Evolutionary conservation across 176 grass and related monocot genomes (phyloP).

Genomic region (Themeda triandra): DNA sequence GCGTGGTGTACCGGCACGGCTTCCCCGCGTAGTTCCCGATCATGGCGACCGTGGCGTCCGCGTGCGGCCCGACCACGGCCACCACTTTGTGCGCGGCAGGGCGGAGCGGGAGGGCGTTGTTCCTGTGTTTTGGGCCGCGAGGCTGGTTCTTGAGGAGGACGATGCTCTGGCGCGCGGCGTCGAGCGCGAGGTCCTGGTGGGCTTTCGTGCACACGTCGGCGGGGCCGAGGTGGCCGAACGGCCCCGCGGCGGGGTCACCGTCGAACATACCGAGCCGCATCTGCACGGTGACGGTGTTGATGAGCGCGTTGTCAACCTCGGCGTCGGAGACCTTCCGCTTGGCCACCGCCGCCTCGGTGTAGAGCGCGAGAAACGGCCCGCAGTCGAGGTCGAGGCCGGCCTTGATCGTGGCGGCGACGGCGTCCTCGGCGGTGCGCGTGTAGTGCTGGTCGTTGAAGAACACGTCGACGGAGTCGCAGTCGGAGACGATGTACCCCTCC

Average conservation of each 20-base stretch:
- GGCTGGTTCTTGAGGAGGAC: constrained; percentile 72
- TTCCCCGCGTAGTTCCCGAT: constrained; percentile 83
- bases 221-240: constrained; percentile 55
- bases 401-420: constrained; percentile 59
- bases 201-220: constrained; percentile 54
- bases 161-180: constrained; percentile 62
- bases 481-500: constrained; percentile 77
- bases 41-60: constrained; percentile 74
- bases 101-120: constrained; percentile 35
- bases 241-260: constrained; percentile 42
- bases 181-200: constrained; percentile 58
- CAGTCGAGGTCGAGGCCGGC: constrained; percentile 87
- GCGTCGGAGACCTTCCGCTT: constrained; percentile 40
- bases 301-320: constrained; percentile 54
- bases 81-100: constrained; percentile 7
- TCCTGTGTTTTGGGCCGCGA: no score
- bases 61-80: constrained; percentile 70
- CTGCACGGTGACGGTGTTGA: constrained; percentile 66
- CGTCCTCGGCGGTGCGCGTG: constrained; percentile 59
- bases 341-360: constrained; percentile 43
- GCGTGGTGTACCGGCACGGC: constrained; percentile 67
- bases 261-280: constrained; percentile 92
- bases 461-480: constrained; percentile 85
- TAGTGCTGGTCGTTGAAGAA: constrained; percentile 76
- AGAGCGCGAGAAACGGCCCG: constrained; percentile 59